phyloP scores from a whole-genome alignment of 495 filamentous ascomycete species.

The Letharia lupina region DNA sequence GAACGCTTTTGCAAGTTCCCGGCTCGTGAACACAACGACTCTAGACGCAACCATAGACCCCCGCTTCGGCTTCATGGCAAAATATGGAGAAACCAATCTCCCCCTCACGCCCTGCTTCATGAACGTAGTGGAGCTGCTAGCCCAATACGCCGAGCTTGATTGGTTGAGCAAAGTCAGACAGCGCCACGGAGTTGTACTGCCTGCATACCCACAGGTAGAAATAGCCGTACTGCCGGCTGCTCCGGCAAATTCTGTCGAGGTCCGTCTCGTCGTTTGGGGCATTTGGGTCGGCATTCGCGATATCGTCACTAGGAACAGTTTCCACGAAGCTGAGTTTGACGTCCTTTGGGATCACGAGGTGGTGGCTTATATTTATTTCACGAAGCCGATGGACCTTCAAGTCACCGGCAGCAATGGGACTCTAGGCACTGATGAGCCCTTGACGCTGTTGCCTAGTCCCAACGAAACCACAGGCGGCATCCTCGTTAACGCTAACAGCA shows the following conservation, averaged over 20 bases:
- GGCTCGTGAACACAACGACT: not conserved
- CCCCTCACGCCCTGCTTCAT: conserved; percentile 4
- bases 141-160: conserved; percentile 7
- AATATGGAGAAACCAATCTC: not conserved
- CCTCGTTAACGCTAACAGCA: not conserved
- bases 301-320: not conserved
- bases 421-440: not conserved
- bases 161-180: not conserved
- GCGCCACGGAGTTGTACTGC: conserved; percentile 2
- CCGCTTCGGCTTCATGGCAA: not conserved
- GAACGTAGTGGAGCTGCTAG: conserved; percentile 9
- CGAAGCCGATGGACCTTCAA: not conserved
- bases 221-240: not conserved
- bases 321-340: conserved; percentile 1
- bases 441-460: not conserved
- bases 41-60: not conserved
- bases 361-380: conserved; percentile 6
- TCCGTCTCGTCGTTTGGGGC: conserved; percentile 2
- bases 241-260: not conserved
- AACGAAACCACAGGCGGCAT: not conserved
- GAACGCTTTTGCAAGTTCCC: not conserved
- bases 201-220: conserved; percentile 6
- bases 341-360: not conserved
- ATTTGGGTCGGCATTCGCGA: not conserved
- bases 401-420: not conserved